A percentile compares a stretch with the other conserved stretches of the same genome.
These are phyloP conservation scores for Curvularia sp. DNA, from an alignment of 2,329 filamentous ascomycete genomes.

Conservation along the genomic window DNA sequence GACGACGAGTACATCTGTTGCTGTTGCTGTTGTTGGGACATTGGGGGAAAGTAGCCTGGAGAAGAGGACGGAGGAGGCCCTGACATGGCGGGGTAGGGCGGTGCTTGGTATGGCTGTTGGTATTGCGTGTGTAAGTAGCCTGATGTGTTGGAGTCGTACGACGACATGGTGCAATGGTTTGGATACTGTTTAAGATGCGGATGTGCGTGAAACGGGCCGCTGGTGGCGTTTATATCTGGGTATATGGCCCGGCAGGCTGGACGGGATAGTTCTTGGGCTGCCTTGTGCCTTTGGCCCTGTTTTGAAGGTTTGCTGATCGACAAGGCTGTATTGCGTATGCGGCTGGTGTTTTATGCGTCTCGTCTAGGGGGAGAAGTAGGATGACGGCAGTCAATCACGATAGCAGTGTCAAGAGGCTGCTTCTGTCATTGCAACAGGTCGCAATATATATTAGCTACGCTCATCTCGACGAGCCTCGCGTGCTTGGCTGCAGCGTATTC, in stretches of 20 bases:
- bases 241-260: no score
- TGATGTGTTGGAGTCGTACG: constrained; percentile 31
- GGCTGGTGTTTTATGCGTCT: background rate
- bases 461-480: background rate
- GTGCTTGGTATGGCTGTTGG: constrained; percentile 17
- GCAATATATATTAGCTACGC: background rate
- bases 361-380: background rate
- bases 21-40: constrained; percentile 22
- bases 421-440: background rate
- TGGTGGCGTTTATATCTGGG: constrained; percentile 8
- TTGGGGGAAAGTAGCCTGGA: constrained; percentile 14
- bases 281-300: constrained; percentile 2
- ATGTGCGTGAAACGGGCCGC: background rate
- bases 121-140: constrained; percentile 25
- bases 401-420: background rate
- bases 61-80: constrained; percentile 6
- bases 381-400: background rate
- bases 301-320: constrained; percentile 21
- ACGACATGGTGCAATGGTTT: constrained; percentile 26
- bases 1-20: constrained; percentile 18
- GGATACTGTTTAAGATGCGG: background rate
- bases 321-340: constrained; percentile 23
- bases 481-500: constrained; percentile 15
- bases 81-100: constrained; percentile 28
- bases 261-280: background rate